Conservation (phyloP, 2,329 filamentous ascomycete genomes). For the Penicillium olsonii region DNA sequence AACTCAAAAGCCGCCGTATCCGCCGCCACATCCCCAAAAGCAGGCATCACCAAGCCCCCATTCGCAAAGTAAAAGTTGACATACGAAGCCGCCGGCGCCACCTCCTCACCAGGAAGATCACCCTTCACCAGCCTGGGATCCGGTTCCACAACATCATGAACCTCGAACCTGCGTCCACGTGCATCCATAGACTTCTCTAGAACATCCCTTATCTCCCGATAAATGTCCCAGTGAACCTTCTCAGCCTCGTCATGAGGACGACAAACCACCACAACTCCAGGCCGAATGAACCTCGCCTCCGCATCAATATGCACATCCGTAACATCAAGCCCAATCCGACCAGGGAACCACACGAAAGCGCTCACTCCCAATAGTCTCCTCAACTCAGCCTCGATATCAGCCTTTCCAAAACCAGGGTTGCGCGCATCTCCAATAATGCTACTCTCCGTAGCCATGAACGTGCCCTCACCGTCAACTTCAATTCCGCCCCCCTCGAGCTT, state of each 20-base stretch:
- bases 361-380: conserved; percentile 27
- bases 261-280: conserved; percentile 30
- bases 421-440: conserved; percentile 33
- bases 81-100: conserved; percentile 28
- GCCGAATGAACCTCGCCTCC: conserved; percentile 28
- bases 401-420: conserved; percentile 27
- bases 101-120: conserved; percentile 21
- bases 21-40: conserved; percentile 27
- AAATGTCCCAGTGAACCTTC: conserved; percentile 25
- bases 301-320: conserved; percentile 39
- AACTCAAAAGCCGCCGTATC: conserved; percentile 27
- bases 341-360: conserved; percentile 38
- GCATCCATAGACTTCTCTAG: conserved; percentile 25
- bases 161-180: conserved; percentile 23
- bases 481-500: conserved; percentile 35
- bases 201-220: conserved; percentile 25
- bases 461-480: conserved; percentile 39
- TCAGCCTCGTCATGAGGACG: conserved; percentile 23
- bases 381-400: conserved; percentile 29
- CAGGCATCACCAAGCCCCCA: conserved; percentile 30
- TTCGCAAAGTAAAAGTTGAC: conserved; percentile 36
- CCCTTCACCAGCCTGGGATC: conserved; percentile 22
- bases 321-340: conserved; percentile 31
- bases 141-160: conserved; percentile 31
- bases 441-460: conserved; percentile 36